Base-by-base conservation (phyloP, 192 early-diverging fungal species). In the Podila minutissima region DNA sequence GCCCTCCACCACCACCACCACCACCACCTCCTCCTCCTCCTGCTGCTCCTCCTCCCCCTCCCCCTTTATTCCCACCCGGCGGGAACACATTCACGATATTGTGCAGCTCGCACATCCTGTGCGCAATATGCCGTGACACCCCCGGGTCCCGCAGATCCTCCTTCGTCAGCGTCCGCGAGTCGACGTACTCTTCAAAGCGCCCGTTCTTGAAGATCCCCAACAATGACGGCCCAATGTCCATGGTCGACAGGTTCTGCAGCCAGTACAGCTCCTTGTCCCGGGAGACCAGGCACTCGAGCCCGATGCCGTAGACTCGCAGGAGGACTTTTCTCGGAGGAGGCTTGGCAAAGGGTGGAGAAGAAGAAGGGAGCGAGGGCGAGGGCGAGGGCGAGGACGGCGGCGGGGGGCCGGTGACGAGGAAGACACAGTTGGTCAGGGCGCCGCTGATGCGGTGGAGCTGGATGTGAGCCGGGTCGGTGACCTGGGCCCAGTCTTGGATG, bases 141-240 rank as follows among this genome's bases (percentile, higher is more conserved):
- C 75, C 64, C 1, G 87, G 84, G 32, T 91, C 72, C 19, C 94
- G 83, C 33, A 97, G 87, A 51, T 96, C 94, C 4, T 87, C 76
- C 60, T 86, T 88, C 0, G 84, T 90, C 58, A 97, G 84, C 0
- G 94, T 95, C 0, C 77, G 84, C 28, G 92, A 93, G 46, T 93
- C 90, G 1, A 97, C 83, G 59, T 89, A 96, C 74, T 97, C 88
- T 68, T 97, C 96, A 71, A 97, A 85, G 13, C 96, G 85, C 31
- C 96, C 96, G 77, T 97, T 97, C 12, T 83, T 87, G 82, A 96
- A 97, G 20, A 92, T 90, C 1, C 89, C 92, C 13, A 94, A 82
- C 41, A 97, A 66, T 0, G 77, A 84, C 3, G 96, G 93, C 1
- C 94, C 96, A n/a, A 95, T 87, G 0, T 92, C 90, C 60, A 91